Base-by-base conservation (phyloP, 805 yeast genomes). In the Starmerella bombicola region DNA sequence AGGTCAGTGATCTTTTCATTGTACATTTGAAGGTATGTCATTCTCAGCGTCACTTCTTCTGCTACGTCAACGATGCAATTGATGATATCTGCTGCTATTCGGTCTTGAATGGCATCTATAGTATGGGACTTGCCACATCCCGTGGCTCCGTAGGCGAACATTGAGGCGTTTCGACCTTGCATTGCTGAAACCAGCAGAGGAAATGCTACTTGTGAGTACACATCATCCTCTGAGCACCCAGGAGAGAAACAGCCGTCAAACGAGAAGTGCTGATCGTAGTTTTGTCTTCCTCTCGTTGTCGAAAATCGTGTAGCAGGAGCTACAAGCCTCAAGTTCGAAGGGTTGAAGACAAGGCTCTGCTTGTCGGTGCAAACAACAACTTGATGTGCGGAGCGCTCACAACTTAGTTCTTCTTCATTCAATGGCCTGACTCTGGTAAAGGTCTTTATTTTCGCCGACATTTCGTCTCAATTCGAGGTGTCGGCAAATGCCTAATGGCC, bases 121-220 rank as follows among this genome's bases (percentile, higher is more conserved):
- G 97, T 86, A 57, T 80, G 84, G 0, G 96, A 86, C 56, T 86
- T 86, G n/a, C 97, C 97, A 59, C 96, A 86, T 0, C 97, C 97
- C 0, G 97, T 86, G 22, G 97, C 65, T 1, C 97, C 97, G 57
- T 86, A 86, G 0, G 97, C 96, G 64, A 86, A 86, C 0, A 86
- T 83, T 0, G 95, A 84, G 5, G 94, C 78, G 57, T 88, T 85
- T 60, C 66, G 82, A 0, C 96, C 97, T 46, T 81, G 91, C 31
- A 86, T 58, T 0, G 84, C 76, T 30, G 78, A 70, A 45, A 77
- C 83, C 6, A 86, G 64, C 35, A 84, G 63, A 0, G 93, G 48
- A 37, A 68, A 64, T 0, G 93, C 74, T 1, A 94, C 82, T 23
- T 60, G 58, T 20, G 63, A 55, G 55, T 73, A 86, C 0, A 86